A percentile compares a stretch with the other conserved stretches of the same genome.
phyloP scores from a whole-genome alignment of 2,329 filamentous ascomycete genomes.

The Aspergillus flavus region DNA sequence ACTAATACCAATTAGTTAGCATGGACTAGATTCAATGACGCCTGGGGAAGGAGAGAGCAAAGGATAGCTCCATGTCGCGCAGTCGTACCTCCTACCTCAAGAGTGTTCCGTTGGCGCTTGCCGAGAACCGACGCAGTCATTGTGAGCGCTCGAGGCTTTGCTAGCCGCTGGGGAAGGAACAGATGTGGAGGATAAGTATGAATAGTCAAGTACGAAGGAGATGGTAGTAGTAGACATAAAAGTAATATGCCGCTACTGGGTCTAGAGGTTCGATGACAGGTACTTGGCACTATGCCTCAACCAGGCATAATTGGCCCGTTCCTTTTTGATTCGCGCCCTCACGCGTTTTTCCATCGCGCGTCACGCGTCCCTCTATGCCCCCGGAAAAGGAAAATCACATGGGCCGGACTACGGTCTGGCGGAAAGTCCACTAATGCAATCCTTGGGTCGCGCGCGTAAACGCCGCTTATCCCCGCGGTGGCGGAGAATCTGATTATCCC shows the following conservation, averaged over 20 bases:
- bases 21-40: not conserved
- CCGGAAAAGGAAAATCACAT: constrained; percentile 7
- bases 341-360: constrained; percentile 16
- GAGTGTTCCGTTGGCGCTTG: constrained; percentile 45
- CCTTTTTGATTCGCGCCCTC: constrained; percentile 4
- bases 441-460: not conserved
- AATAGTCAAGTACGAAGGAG: constrained; percentile 7
- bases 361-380: constrained; percentile 5
- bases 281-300: constrained; percentile 15
- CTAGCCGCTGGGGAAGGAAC: constrained; percentile 26
- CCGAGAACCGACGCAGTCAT: constrained; percentile 48
- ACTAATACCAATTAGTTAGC: constrained; percentile 20
- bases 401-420: not conserved
- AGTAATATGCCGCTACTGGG: not conserved
- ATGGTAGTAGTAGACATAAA: not conserved
- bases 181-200: constrained; percentile 9
- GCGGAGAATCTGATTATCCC: constrained; percentile 14
- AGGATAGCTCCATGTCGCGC: constrained; percentile 17
- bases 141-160: constrained; percentile 14
- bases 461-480: constrained; percentile 3
- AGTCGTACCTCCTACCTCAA: constrained; percentile 45
- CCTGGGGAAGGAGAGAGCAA: constrained; percentile 2
- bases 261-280: constrained; percentile 4
- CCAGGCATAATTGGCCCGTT: constrained; percentile 22
- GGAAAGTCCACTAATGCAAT: not conserved